Conservation (phyloP, 768 basidiomycete genomes). For the Mycena sanguinolenta region DNA sequence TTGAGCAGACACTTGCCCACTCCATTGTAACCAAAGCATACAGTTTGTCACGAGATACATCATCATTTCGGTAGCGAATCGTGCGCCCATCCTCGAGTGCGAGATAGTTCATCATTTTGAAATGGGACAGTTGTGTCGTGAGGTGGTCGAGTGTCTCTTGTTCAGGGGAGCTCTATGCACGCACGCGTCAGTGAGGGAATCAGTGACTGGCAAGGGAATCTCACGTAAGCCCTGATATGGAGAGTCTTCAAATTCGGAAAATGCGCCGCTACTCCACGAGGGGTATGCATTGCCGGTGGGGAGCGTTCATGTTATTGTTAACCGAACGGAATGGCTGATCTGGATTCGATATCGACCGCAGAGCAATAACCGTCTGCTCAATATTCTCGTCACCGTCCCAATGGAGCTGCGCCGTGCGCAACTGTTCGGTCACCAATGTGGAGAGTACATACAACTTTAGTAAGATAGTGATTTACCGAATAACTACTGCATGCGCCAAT, state of each 20-base stretch:
- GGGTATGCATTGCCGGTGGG: not conserved
- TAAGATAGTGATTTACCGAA: no score
- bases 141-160: constrained; percentile 10
- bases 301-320: constrained; percentile 2
- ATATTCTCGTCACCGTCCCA: constrained; percentile 5
- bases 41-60: constrained; percentile 2
- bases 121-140: constrained; percentile 11
- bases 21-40: not conserved
- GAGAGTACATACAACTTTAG: no score
- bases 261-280: constrained; percentile 12
- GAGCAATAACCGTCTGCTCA: constrained; percentile 7
- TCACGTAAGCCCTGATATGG: constrained; percentile 9
- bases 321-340: constrained; percentile 8
- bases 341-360: constrained; percentile 6
- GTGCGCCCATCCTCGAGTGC: constrained; percentile 2
- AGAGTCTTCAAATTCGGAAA: constrained; percentile 11
- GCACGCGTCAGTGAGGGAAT: no score
- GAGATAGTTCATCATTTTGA: constrained; percentile 5
- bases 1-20: constrained; percentile 4
- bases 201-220: no score
- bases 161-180: constrained; percentile 11
- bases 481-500: no score
- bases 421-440: constrained; percentile 4
- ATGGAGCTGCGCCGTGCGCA: constrained; percentile 5
- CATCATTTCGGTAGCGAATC: not conserved